Percentiles rank a stretch among this genome's conserved stretches.
Evolutionary conservation across 2,329 filamentous ascomycete genomes (phyloP).

Genomic region (Dothideomycetes sp.): DNA sequence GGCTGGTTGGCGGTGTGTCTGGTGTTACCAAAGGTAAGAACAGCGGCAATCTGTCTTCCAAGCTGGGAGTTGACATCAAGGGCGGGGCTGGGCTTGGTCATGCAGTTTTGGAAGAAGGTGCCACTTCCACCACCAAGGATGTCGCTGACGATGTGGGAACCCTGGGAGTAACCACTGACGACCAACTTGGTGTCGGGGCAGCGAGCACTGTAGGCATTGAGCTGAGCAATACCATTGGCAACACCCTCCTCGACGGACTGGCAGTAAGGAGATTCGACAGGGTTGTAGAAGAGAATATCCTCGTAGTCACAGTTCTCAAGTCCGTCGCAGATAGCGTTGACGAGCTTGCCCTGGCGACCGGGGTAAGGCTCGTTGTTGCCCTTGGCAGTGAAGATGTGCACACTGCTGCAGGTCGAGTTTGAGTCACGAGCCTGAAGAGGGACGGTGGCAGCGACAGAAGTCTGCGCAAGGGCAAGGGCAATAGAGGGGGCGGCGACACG

Average conservation of each 20-base stretch:
- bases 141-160: constrained; percentile 22
- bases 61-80: constrained; percentile 14
- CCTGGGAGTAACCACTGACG: constrained; percentile 36
- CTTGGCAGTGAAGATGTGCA: constrained; percentile 21
- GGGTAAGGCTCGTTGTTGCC: constrained; percentile 31
- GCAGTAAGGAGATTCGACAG: constrained; percentile 16
- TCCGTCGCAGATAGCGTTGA: constrained; percentile 25
- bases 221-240: constrained; percentile 7
- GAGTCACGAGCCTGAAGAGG: background rate
- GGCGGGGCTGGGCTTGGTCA: constrained; percentile 20
- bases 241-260: constrained; percentile 16
- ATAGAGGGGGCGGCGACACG: constrained; percentile 2
- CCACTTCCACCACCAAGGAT: constrained; percentile 21
- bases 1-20: constrained; percentile 17
- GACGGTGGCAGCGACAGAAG: background rate
- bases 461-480: constrained; percentile 6
- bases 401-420: constrained; percentile 15
- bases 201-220: constrained; percentile 30
- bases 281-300: constrained; percentile 22
- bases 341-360: constrained; percentile 26
- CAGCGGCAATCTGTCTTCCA: constrained; percentile 17
- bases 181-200: constrained; percentile 36
- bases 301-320: constrained; percentile 25
- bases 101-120: constrained; percentile 30
- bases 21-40: constrained; percentile 17